Evolutionary conservation across 192 early-diverging fungal species (phyloP).

Genomic region (Rhizoclosmatium globosum): DNA sequence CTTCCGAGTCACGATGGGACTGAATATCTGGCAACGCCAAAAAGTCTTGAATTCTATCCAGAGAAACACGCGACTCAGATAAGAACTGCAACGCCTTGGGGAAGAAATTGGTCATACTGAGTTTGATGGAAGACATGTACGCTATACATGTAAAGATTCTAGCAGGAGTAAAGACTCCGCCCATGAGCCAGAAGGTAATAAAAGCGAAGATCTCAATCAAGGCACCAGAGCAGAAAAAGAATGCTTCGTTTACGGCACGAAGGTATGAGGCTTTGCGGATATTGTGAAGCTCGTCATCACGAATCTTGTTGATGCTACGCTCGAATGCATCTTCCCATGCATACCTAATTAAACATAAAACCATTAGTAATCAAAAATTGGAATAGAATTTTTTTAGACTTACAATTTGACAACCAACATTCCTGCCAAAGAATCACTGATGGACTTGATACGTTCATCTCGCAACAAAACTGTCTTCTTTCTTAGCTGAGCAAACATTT

Average conservation of each 20-base stretch:
- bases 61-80: slow-evolving; percentile 42
- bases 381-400: not conserved
- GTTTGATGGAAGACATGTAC: slow-evolving; percentile 43
- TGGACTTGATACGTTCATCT: slow-evolving; percentile 56
- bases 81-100: slow-evolving; percentile 57
- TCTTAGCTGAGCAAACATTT: slow-evolving; percentile 40
- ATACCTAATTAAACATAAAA: slow-evolving; percentile 22
- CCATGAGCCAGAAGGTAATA: slow-evolving; percentile 48
- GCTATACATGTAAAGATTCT: slow-evolving; percentile 55
- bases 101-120: slow-evolving; percentile 59
- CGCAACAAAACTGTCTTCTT: slow-evolving; percentile 37
- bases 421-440: slow-evolving; percentile 55
- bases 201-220: slow-evolving; percentile 56
- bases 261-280: slow-evolving; percentile 48
- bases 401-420: slow-evolving; percentile 59
- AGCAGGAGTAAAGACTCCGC: slow-evolving; percentile 52
- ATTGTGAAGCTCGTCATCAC: slow-evolving; percentile 45
- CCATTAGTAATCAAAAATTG: too few species aligned
- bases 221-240: slow-evolving; percentile 53
- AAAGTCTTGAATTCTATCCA: slow-evolving; percentile 54
- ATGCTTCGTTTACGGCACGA: slow-evolving; percentile 56
- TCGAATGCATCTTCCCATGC: slow-evolving; percentile 61
- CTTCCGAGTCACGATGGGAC: not conserved
- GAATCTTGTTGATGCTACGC: slow-evolving; percentile 42
- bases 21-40: slow-evolving; percentile 50